phyloP scores from a whole-genome alignment of 2,329 filamentous ascomycete genomes.

The Xylariaceae sp. region DNA sequence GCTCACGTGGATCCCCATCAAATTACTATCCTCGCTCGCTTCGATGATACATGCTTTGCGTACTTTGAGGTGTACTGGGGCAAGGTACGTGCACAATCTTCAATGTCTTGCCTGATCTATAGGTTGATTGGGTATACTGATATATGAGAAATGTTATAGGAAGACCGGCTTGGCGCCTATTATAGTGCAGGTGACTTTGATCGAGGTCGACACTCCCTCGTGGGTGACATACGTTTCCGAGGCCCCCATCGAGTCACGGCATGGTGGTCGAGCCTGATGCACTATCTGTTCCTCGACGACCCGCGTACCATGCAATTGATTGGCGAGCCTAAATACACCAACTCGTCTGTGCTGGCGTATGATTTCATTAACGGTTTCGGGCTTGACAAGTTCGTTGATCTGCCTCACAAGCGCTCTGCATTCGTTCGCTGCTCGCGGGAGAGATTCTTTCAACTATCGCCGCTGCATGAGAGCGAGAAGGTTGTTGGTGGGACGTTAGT shows the following conservation, averaged over 20 bases:
- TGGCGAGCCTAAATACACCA: constrained; percentile 70
- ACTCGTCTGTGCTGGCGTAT: constrained; percentile 67
- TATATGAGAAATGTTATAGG: constrained; percentile 31
- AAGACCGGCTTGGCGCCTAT: constrained; percentile 54
- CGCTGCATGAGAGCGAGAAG: constrained; percentile 54
- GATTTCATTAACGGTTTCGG: constrained; percentile 71
- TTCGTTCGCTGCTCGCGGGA: constrained; percentile 62
- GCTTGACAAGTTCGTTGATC: constrained; percentile 67
- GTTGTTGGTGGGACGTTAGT: constrained; percentile 51
- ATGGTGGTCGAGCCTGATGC: constrained; percentile 60
- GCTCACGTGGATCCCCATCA: constrained; percentile 70
- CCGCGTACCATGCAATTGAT: constrained; percentile 54
- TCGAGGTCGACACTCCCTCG: constrained; percentile 55
- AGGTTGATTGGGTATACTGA: constrained; percentile 4
- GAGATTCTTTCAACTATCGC: constrained; percentile 66
- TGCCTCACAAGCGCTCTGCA: constrained; percentile 68
- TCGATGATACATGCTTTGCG: constrained; percentile 66
- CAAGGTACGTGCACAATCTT: constrained; percentile 38
- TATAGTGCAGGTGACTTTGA: constrained; percentile 54
- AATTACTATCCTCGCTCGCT: constrained; percentile 65
- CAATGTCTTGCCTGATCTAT: neutral
- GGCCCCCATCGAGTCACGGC: constrained; percentile 58
- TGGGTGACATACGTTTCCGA: constrained; percentile 56
- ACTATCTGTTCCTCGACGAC: constrained; percentile 60
- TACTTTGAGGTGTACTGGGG: constrained; percentile 83